Percentiles rank a stretch among this genome's conserved stretches.
Evolutionary conservation across 495 filamentous ascomycete species (phyloP).

Genomic region (Aspergillus hancockii): DNA sequence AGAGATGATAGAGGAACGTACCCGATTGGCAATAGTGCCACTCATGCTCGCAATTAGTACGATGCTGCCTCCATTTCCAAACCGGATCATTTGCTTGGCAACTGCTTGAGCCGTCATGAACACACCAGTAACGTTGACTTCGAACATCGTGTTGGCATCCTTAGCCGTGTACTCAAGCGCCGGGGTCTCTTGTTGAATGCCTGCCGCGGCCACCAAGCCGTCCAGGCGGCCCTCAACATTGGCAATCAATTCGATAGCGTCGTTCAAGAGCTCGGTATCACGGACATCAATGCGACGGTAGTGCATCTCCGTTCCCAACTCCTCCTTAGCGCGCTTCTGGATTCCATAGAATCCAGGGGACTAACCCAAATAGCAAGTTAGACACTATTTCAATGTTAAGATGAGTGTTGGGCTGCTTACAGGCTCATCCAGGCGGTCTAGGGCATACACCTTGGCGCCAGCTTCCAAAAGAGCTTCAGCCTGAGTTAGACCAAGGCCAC

Average conservation of each 20-base stretch:
- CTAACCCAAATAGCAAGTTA: constrained; percentile 24
- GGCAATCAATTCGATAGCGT: constrained; percentile 67
- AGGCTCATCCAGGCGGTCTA: constrained; percentile 48
- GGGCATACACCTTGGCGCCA: constrained; percentile 61
- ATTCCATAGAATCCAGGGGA: constrained; percentile 62
- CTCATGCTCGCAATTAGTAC: constrained; percentile 75
- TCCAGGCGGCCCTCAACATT: constrained; percentile 71
- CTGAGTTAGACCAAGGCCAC: constrained; percentile 77
- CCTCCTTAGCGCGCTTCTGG: constrained; percentile 60
- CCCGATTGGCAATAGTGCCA: constrained; percentile 66
- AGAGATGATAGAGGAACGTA: constrained; percentile 30
- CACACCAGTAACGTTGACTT: constrained; percentile 74
- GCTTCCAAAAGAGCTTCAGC: constrained; percentile 80
- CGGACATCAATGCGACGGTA: constrained; percentile 87
- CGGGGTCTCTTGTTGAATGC: constrained; percentile 68
- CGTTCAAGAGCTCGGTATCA: constrained; percentile 68
- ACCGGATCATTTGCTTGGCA: constrained; percentile 75
- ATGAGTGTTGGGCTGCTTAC: constrained; percentile 25
- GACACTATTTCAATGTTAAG: background rate
- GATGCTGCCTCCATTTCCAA: constrained; percentile 71
- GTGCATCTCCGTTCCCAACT: constrained; percentile 67
- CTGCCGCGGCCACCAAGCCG: constrained; percentile 75
- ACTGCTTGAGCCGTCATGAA: constrained; percentile 73
- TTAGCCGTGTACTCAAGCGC: constrained; percentile 69
- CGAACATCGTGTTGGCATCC: constrained; percentile 71